These are phyloP conservation scores for Microstegium vimineum DNA, from an alignment of 176 grass and related monocot genomes.

Conservation along the genomic window DNA sequence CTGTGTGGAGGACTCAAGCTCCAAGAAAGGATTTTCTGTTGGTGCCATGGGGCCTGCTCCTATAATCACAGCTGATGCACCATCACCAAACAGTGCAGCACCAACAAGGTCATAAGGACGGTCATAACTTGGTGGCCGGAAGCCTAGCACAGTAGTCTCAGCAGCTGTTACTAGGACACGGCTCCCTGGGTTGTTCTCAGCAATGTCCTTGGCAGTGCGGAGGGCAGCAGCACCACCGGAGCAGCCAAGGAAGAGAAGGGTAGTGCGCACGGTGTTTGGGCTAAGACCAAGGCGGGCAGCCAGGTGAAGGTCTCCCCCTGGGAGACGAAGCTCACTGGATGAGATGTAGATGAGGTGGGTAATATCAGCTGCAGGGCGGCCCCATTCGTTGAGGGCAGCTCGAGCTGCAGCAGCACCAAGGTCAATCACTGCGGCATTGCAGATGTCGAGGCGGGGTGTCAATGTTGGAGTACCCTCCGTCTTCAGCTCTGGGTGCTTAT, in stretches of 20 bases:
- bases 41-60: constrained; percentile 56
- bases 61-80: constrained; percentile 69
- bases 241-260: constrained; percentile 79
- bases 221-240: constrained; percentile 78
- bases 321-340: constrained; percentile 83
- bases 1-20: constrained; percentile 65
- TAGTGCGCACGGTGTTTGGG: constrained; percentile 52
- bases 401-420: constrained; percentile 55
- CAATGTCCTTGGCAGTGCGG: constrained; percentile 89
- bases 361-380: constrained; percentile 48
- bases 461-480: constrained; percentile 66
- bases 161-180: constrained; percentile 69
- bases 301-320: constrained; percentile 77
- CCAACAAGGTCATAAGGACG: constrained; percentile 88
- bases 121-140: constrained; percentile 63
- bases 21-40: constrained; percentile 62
- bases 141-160: constrained; percentile 84
- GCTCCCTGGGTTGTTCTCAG: constrained; percentile 84
- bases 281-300: constrained; percentile 59
- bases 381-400: constrained; percentile 68
- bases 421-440: constrained; percentile 71
- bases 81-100: constrained; percentile 84
- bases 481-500: constrained; percentile 76
- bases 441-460: constrained; percentile 70
- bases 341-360: constrained; percentile 90